phyloP scores from a whole-genome alignment of 805 yeast genomes.

The Maudiozyma serrabonitensis region DNA sequence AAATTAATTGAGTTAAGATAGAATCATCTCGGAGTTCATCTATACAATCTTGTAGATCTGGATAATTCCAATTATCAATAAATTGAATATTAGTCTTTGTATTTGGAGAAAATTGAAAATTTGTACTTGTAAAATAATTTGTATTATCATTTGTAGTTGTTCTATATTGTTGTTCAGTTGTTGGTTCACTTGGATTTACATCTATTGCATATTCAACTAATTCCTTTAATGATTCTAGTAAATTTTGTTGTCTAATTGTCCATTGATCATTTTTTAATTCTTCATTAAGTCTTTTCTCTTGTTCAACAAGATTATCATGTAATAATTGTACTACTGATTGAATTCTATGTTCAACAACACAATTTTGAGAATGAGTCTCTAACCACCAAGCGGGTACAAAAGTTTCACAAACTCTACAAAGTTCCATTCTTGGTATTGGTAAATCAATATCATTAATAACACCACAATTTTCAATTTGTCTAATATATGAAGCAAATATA shows the following conservation, averaged over 20 bases:
- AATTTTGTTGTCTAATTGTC: neutral
- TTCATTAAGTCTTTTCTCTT: conserved; percentile 35
- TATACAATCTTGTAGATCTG: conserved; percentile 1
- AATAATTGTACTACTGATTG: conserved; percentile 64
- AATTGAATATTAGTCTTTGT: conserved; percentile 50
- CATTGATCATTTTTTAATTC: neutral
- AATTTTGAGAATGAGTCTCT: conserved; percentile 81
- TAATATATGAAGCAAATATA: conserved; percentile 65
- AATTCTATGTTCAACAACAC: conserved; percentile 74
- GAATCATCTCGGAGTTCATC: conserved; percentile 33
- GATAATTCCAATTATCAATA: conserved; percentile 19
- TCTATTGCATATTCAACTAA: conserved; percentile 66
- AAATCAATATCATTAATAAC: conserved; percentile 52
- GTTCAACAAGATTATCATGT: conserved; percentile 74
- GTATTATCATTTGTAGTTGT: conserved; percentile 41
- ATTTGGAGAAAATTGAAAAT: conserved; percentile 44
- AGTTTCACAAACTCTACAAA: conserved; percentile 89
- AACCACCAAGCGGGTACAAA: conserved; percentile 94
- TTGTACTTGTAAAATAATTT: conserved; percentile 43
- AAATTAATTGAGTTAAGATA: conserved; percentile 51
- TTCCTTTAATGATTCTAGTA: conserved; percentile 31
- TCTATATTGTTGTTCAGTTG: neutral
- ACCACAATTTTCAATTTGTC: conserved; percentile 44
- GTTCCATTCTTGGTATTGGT: conserved; percentile 71
- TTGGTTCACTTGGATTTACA: conserved; percentile 33